Percentiles rank a stretch among this genome's conserved stretches.
These are phyloP conservation scores for Chaetomiaceae sp. DNA, from an alignment of 2,329 filamentous ascomycete genomes.

Conservation along the genomic window DNA sequence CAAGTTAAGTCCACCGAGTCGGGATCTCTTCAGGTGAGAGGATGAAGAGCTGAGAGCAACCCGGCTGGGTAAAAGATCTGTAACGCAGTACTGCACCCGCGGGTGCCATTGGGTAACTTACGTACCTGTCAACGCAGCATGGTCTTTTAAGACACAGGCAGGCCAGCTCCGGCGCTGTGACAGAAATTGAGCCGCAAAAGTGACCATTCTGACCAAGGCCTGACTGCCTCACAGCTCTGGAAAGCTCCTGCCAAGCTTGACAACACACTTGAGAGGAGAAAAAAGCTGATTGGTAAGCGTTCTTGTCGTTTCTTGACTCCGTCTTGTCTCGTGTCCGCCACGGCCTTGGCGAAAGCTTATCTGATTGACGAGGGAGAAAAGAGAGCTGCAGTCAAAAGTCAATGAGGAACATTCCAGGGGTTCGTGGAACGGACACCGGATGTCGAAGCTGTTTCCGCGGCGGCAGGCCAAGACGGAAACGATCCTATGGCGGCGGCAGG, in stretches of 20 bases:
- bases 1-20: no score
- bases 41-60: no score
- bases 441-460: constrained; percentile 17
- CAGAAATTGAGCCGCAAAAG: background rate
- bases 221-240: background rate
- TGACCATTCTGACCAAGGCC: background rate
- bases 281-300: background rate
- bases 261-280: background rate
- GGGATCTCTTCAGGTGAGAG: no score
- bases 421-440: constrained; percentile 8
- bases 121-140: no score
- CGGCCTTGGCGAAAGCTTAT: constrained; percentile 27
- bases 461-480: constrained; percentile 10
- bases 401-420: background rate
- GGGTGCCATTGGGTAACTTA: no score
- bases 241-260: no score
- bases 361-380: background rate
- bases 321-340: constrained; percentile 10
- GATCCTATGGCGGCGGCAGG: constrained; percentile 10
- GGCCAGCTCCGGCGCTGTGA: no score
- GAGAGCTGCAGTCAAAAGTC: background rate
- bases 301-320: constrained; percentile 1
- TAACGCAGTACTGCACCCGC: no score
- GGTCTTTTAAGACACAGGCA: no score
- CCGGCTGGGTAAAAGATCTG: no score